Evolutionary conservation across 306 rosid genomes (phyloP).

Genomic region (Quercus robur): DNA sequence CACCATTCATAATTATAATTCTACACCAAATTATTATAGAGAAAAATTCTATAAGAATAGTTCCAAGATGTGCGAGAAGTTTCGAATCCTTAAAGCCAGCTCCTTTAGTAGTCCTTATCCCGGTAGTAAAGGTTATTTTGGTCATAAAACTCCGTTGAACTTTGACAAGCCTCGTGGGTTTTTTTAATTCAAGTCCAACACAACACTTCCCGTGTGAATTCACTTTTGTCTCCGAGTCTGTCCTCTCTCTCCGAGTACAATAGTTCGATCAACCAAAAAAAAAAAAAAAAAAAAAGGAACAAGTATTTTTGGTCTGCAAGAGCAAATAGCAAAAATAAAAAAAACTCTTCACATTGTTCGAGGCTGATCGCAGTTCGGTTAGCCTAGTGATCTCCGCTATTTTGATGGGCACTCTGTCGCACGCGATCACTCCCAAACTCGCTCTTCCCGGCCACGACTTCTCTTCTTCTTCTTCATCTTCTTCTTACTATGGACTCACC

Average conservation of each 20-base stretch:
- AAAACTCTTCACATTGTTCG: neutral
- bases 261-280: neutral
- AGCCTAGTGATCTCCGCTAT: slow-evolving; percentile 8
- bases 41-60: rapidly evolving
- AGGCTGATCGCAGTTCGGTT: neutral
- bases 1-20: too few relatives aligned
- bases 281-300: too few relatives aligned
- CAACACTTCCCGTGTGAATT: too few relatives aligned
- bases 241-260: neutral
- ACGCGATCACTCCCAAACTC: slow-evolving; percentile 42
- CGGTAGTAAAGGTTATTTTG: neutral
- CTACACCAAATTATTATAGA: too few relatives aligned
- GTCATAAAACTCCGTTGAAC: neutral
- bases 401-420: slow-evolving; percentile 62
- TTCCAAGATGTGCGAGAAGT: too few relatives aligned
- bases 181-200: neutral
- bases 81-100: too few relatives aligned
- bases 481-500: slow-evolving; percentile 13
- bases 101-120: too few relatives aligned
- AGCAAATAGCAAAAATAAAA: too few relatives aligned
- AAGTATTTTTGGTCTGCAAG: too few relatives aligned
- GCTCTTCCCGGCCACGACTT: slow-evolving; percentile 24
- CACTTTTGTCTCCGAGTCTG: neutral
- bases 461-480: too few relatives aligned
- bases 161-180: neutral